Evolutionary conservation across 495 filamentous ascomycete species (phyloP).

Genomic region (Lasiosphaeria miniovina): DNA sequence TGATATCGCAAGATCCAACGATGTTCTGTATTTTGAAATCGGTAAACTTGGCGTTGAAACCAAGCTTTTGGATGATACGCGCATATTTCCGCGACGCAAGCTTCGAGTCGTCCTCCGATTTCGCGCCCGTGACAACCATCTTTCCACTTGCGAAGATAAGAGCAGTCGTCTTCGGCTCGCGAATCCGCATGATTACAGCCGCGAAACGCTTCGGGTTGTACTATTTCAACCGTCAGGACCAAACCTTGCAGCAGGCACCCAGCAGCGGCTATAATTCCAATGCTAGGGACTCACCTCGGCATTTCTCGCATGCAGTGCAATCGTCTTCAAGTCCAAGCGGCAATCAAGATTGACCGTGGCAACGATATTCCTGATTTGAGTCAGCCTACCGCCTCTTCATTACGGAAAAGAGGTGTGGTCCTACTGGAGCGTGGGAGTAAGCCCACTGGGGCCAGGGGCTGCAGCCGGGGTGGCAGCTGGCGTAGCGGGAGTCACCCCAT

Average conservation of each 20-base stretch:
- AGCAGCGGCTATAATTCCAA: neutral
- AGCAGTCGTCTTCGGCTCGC: slow-evolving; percentile 96
- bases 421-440: slow-evolving; percentile 95
- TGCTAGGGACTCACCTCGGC: slow-evolving; percentile 57
- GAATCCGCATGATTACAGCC: slow-evolving; percentile 99
- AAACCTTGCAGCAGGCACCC: neutral
- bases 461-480: slow-evolving; percentile 91
- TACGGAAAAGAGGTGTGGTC: slow-evolving; percentile 52
- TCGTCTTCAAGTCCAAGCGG: slow-evolving; percentile 97
- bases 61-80: slow-evolving; percentile 98
- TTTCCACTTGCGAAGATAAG: slow-evolving; percentile 98
- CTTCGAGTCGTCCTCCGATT: slow-evolving; percentile 97
- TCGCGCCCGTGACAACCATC: slow-evolving; percentile 99
- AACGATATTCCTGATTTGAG: slow-evolving; percentile 90
- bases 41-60: slow-evolving; percentile 99
- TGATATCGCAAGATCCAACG: slow-evolving; percentile 97
- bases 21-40: slow-evolving; percentile 99
- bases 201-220: slow-evolving; percentile 82
- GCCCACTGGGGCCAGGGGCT: slow-evolving; percentile 68
- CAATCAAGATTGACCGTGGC: slow-evolving; percentile 99
- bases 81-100: slow-evolving; percentile 97
- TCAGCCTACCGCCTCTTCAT: slow-evolving; percentile 53
- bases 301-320: slow-evolving; percentile 96
- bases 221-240: slow-evolving; percentile 37
- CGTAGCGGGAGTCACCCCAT: slow-evolving; percentile 91